Conservation (phyloP, 352 stramenopile genomes). For the Phytophthora podocarpi region DNA sequence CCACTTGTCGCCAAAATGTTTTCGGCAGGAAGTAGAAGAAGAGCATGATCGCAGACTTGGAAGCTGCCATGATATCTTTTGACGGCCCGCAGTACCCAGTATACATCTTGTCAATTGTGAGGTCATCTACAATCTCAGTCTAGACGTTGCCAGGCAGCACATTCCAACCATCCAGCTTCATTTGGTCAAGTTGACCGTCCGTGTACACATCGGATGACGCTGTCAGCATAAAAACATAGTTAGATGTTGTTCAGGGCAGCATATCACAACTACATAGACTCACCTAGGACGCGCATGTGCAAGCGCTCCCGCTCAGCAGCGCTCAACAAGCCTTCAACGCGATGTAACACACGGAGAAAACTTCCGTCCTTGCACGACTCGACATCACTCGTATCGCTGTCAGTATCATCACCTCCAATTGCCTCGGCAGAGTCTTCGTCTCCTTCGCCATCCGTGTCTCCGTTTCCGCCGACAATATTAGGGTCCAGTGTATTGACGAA, state of each 20-base stretch:
- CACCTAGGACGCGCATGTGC: slow-evolving; percentile 10
- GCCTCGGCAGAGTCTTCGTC: not conserved
- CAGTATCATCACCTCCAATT: not conserved
- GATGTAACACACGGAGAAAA: not conserved
- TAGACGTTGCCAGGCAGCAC: not conserved
- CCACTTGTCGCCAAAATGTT: slow-evolving; percentile 20
- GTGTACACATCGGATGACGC: slow-evolving; percentile 3
- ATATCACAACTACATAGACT: slow-evolving; percentile 4
- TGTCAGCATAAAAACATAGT: slow-evolving; percentile 10
- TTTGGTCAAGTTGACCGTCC: not conserved
- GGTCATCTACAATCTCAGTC: not conserved
- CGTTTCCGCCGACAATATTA: not conserved
- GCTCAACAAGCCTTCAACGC: not conserved
- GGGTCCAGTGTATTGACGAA: not conserved
- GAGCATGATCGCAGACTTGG: not conserved
- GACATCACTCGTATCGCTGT: not conserved
- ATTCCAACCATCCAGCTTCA: slow-evolving; percentile 1
- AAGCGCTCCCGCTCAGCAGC: not conserved
- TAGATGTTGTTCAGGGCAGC: slow-evolving; percentile 1
- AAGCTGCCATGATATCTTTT: not conserved
- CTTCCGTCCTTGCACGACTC: not conserved
- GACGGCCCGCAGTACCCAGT: not conserved
- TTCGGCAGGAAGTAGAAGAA: slow-evolving; percentile 24
- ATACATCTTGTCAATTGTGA: slow-evolving; percentile 1
- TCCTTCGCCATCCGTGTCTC: not conserved